Conservation (phyloP, 2,329 filamentous ascomycete genomes). For the Colletotrichum sp. region DNA sequence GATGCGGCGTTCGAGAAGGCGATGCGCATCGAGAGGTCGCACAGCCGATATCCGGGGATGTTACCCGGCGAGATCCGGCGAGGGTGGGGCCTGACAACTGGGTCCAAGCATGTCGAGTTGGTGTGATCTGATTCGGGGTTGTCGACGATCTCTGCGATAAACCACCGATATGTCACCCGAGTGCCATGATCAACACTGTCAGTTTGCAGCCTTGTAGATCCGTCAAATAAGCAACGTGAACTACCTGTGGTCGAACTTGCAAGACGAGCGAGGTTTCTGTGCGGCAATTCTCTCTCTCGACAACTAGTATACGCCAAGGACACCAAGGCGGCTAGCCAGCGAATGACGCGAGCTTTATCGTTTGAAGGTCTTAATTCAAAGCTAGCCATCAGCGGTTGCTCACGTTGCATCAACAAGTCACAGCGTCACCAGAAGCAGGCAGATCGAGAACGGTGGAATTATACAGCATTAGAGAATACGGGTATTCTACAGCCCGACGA, state of each 20-base stretch:
- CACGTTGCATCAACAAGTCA: background rate
- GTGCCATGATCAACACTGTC: background rate
- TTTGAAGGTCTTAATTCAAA: background rate
- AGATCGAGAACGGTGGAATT: conserved; percentile 30
- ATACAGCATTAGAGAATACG: conserved; percentile 44
- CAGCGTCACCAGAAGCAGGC: background rate
- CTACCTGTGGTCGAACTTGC: background rate
- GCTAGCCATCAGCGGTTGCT: background rate
- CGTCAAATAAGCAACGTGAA: background rate
- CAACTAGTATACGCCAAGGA: background rate
- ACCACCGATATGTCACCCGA: background rate
- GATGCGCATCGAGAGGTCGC: background rate
- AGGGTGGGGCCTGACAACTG: background rate
- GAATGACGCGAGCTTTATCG: background rate
- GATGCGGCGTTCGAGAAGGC: background rate
- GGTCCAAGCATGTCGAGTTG: background rate
- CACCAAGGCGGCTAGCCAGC: background rate
- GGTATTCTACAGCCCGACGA: conserved; percentile 21
- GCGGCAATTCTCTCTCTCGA: background rate
- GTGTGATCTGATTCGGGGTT: background rate
- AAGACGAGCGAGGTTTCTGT: background rate
- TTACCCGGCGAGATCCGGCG: conserved; percentile 6
- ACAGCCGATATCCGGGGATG: conserved; percentile 5
- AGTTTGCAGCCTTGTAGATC: background rate
- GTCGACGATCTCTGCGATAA: background rate